phyloP scores from a whole-genome alignment of 495 filamentous ascomycete genomes.

The Tetracladium setigerum region DNA sequence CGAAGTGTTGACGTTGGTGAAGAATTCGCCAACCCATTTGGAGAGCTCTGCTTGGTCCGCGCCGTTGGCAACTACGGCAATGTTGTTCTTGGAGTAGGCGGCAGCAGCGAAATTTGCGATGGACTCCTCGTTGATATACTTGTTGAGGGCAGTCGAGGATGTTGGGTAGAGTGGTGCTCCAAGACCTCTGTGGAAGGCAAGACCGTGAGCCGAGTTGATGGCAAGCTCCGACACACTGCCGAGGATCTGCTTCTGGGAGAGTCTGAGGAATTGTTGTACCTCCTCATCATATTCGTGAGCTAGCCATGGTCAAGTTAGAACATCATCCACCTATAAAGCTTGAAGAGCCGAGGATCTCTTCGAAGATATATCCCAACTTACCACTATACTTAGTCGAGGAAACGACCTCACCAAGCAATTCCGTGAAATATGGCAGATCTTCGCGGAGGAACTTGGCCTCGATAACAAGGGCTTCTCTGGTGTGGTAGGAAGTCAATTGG shows the following conservation, averaged over 20 bases:
- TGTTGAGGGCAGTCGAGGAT: slow-evolving; percentile 56
- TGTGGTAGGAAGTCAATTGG: slow-evolving; percentile 75
- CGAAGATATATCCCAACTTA: slow-evolving; percentile 46
- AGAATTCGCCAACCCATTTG: slow-evolving; percentile 94
- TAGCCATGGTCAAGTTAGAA: slow-evolving; percentile 30
- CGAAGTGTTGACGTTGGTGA: slow-evolving; percentile 45
- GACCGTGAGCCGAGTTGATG: slow-evolving; percentile 73
- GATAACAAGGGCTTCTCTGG: slow-evolving; percentile 85
- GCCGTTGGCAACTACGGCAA: slow-evolving; percentile 86
- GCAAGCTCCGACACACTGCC: slow-evolving; percentile 63
- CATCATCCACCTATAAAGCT: slow-evolving; percentile 3
- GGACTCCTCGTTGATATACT: slow-evolving; percentile 66
- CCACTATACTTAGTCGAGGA: slow-evolving; percentile 77
- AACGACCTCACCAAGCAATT: slow-evolving; percentile 88
- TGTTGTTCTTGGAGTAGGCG: slow-evolving; percentile 82
- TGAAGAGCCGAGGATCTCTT: too few relatives aligned
- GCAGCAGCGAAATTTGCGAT: slow-evolving; percentile 63
- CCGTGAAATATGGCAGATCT: slow-evolving; percentile 95
- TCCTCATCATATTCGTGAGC: slow-evolving; percentile 86
- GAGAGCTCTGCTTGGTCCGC: slow-evolving; percentile 64
- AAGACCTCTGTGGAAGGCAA: slow-evolving; percentile 93
- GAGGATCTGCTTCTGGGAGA: slow-evolving; percentile 61
- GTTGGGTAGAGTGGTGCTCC: slow-evolving; percentile 67
- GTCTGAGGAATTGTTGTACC: slow-evolving; percentile 60
- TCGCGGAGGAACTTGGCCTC: slow-evolving; percentile 89